Base-by-base conservation (phyloP, 2,329 filamentous ascomycete species). In the Stenocarpella maydis region DNA sequence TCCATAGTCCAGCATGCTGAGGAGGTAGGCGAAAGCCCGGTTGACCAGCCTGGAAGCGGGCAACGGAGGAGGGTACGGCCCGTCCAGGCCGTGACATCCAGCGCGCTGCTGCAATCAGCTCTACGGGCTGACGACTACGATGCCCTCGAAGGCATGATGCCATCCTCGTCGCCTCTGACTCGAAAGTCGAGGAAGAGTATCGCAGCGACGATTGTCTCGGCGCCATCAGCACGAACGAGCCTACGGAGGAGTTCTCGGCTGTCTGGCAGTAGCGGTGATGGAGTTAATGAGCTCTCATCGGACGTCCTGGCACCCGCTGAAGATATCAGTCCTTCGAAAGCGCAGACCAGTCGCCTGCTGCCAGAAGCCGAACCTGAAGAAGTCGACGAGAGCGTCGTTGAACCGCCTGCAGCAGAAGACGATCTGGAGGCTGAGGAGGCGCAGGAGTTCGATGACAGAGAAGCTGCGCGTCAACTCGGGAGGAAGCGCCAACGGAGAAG, bases 31-130 rank as follows among this genome's bases (percentile, higher is more conserved):
- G 86, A 90, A 74, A 88, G 86, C 68, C 87, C 88, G 0, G 78
- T 74, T 10, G 76, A 85, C 72, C 86, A 86, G 17, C 87, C 87
- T 1, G 87, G 87, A 2, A 89, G 86, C 72, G 87, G 87, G 1
- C 82, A 81, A 10, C 78, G 86, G 60, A 81, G 82, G 31, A 80
- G 75, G 4, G 74, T 86, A 17, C 77, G 75, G 17, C 74, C 78
- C 9, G 78, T 76, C 41, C 78, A 77, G 0, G 78, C 78, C 1
- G 70, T 82, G 9, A 80, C 78, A 1, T 83, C 81, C 3, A 84
- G 81, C 26, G 76, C 79, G 0, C 79, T 80, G n/a, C 74, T 88
- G 19, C 82, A 85, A 53, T 77, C 80, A 26, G 74, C 71, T 6
- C 54, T 71, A n/a, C 74, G 26, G 4, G 68, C 67, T 12, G 74